Percentiles rank a stretch among this genome's conserved stretches.
phyloP scores from a whole-genome alignment of 2,329 filamentous ascomycete species.

The Calonectria ilicicola region DNA sequence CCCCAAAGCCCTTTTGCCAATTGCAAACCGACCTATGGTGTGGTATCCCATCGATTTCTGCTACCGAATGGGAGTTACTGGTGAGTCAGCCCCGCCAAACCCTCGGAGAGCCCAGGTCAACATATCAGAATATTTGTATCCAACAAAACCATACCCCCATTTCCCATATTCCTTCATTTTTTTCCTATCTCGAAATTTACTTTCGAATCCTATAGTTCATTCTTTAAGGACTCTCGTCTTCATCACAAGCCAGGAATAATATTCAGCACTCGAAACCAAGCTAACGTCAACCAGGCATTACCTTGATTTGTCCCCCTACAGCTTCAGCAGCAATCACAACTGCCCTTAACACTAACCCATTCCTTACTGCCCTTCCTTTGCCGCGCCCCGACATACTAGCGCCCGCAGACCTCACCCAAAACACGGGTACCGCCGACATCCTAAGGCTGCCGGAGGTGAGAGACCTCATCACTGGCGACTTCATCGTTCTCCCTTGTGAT shows the following conservation, averaged over 20 bases:
- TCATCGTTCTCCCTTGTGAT: slow-evolving; percentile 92
- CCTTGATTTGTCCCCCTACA: slow-evolving; percentile 72
- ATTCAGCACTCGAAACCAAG: neutral
- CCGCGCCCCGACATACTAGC: slow-evolving; percentile 82
- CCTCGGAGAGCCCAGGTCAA: neutral
- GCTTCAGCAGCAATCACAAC: slow-evolving; percentile 75
- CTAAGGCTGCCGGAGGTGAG: slow-evolving; percentile 87
- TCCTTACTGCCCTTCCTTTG: slow-evolving; percentile 78
- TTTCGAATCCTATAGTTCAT: neutral
- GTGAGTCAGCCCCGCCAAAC: slow-evolving; percentile 57
- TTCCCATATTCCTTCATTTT: neutral
- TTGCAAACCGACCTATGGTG: slow-evolving; percentile 89
- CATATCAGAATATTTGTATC: neutral
- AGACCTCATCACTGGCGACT: slow-evolving; percentile 83
- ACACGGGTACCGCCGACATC: slow-evolving; percentile 90
- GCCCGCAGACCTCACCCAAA: slow-evolving; percentile 80
- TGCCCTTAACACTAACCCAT: slow-evolving; percentile 82
- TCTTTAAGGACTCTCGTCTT: neutral
- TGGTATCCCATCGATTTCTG: slow-evolving; percentile 92
- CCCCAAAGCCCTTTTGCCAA: slow-evolving; percentile 84
- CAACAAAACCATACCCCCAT: neutral
- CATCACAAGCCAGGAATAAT: neutral
- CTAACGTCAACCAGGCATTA: slow-evolving; percentile 65
- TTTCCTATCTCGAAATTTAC: neutral
- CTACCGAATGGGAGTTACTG: slow-evolving; percentile 82